Percentiles rank a stretch among this genome's conserved stretches.
phyloP scores from a whole-genome alignment of 129 eudicot species.

The Silybum marianum region DNA sequence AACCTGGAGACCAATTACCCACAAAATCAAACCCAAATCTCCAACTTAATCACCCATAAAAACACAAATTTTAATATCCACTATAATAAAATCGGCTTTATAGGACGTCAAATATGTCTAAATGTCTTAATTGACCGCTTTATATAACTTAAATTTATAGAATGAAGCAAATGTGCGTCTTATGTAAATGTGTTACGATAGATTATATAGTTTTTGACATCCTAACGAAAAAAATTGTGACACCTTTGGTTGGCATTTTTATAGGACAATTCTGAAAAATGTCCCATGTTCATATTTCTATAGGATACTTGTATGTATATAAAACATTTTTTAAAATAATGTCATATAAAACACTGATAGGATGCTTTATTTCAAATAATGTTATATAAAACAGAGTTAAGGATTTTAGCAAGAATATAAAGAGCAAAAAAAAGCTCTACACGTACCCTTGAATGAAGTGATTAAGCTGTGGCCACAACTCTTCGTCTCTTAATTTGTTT shows the following conservation, averaged over 20 bases:
- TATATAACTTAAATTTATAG: not conserved
- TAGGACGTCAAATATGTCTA: not conserved
- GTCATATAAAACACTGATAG: not conserved
- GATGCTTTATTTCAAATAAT: too few species aligned
- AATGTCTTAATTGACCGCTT: not conserved
- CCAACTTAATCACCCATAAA: not conserved
- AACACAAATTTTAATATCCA: not conserved
- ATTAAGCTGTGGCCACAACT: constrained; percentile 90
- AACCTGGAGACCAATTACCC: constrained; percentile 47
- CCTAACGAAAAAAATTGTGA: not conserved
- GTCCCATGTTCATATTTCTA: not conserved
- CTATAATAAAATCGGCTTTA: not conserved
- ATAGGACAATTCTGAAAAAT: not conserved
- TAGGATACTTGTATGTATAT: not conserved
- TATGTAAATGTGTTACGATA: not conserved
- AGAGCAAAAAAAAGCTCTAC: not conserved
- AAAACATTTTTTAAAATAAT: too few species aligned
- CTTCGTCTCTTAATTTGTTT: constrained; percentile 75
- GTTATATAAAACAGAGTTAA: too few species aligned
- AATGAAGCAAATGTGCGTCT: not conserved
- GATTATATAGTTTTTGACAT: not conserved
- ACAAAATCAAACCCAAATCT: constrained; percentile 16
- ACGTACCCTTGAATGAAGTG: constrained; percentile 89
- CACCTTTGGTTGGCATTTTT: not conserved
- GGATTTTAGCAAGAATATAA: not conserved